Base-by-base conservation (phyloP, 345 rosid species). In the Salix udensis region DNA sequence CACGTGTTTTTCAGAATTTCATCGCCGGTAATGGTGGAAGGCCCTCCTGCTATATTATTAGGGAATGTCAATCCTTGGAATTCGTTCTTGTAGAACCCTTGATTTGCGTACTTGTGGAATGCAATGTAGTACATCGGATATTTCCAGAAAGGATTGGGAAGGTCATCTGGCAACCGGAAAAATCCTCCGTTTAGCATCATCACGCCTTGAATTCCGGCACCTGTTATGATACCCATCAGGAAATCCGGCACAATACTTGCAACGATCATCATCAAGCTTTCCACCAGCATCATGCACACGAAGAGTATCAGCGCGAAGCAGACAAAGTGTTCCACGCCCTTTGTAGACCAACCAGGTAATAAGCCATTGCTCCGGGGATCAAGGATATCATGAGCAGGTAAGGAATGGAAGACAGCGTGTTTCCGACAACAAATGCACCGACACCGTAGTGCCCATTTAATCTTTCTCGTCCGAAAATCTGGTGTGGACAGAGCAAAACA, bases 211-310 rank as follows among this genome's bases (percentile, higher is more conserved):
- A 87, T 83, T 61, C 89, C 89, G 1, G 88, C 90, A 0, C 92
- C 88, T 0, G 86, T 82, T 10, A 89, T 85, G 28, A 89, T 85
- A 19, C 91, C 88, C 91, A 87, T 87, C 24, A 89, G 79, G 74
- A 86, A 89, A 76, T 87, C 81, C 0, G 90, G 91, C 14, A 86
- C 89, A 0, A 85, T 50, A 67, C 91, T 86, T 4, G 91, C 91
- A 19, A 86, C 87, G 7, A 81, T 83, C 86, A 88, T 86, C 94
- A 90, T 87, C 9, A 90, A 70, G 81, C 91, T 81, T 79, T 88
- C 94, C 0, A 88, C 88, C 42, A 88, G 39, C 81, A 87, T 74
- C 86, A 90, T 78, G 68, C 88, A 83, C 4, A 83, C 80, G 10
- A 86, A 87, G 46, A 88, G 46, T 14, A 39, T 8, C 0, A 65